Evolutionary conservation across 2,329 filamentous ascomycete species (phyloP).

Genomic region (Claviceps capensis): DNA sequence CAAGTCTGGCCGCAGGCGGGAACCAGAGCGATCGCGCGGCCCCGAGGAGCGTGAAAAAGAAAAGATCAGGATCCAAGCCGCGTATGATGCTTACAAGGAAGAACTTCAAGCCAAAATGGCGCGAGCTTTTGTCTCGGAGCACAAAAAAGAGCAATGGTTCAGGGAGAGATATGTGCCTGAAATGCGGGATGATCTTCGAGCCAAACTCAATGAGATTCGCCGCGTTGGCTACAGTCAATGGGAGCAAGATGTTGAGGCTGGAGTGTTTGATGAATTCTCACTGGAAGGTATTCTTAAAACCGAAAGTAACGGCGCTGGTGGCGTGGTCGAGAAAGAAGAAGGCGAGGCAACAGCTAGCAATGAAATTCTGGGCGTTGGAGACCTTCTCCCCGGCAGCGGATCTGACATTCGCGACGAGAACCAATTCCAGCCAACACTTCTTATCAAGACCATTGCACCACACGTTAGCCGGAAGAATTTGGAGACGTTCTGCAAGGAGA

Average conservation of each 20-base stretch:
- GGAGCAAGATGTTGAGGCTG: conserved; percentile 74
- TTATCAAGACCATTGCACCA: conserved; percentile 96
- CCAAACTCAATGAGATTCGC: conserved; percentile 67
- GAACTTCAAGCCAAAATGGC: conserved; percentile 68
- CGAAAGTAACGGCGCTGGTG: conserved; percentile 77
- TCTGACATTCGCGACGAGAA: conserved; percentile 84
- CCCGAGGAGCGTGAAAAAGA: conserved; percentile 67
- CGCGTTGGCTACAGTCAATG: conserved; percentile 70
- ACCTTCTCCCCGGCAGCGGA: conserved; percentile 70
- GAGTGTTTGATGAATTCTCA: conserved; percentile 87
- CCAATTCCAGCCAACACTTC: conserved; percentile 74
- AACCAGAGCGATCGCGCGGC: conserved; percentile 48
- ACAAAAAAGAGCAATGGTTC: conserved; percentile 97
- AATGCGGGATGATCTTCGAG: conserved; percentile 59
- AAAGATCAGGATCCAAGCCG: conserved; percentile 60
- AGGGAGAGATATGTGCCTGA: conserved; percentile 85
- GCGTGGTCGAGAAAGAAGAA: conserved; percentile 84
- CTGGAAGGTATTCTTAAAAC: conserved; percentile 88
- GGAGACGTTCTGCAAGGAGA: conserved; percentile 87
- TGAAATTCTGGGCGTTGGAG: conserved; percentile 84
- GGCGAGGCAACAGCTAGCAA: conserved; percentile 84
- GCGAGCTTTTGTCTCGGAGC: conserved; percentile 74
- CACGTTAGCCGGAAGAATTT: conserved; percentile 90
- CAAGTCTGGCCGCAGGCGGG: conserved; percentile 54
- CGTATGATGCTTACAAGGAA: conserved; percentile 55